Base-by-base conservation (phyloP, 257 asterid genomes). In the Linderniella brevidens region DNA sequence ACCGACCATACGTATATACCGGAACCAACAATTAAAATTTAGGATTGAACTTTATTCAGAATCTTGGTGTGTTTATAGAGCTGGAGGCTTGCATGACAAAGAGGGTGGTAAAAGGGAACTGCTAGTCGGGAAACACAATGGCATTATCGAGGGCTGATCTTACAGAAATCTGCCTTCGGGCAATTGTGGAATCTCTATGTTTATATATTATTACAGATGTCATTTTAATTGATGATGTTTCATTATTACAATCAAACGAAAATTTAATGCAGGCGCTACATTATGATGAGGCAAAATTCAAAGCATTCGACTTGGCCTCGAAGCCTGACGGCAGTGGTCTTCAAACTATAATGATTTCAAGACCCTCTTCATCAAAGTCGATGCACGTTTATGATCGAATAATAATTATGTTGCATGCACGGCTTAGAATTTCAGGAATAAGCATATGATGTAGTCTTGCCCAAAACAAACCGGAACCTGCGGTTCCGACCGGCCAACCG, bases 131-230 rank as follows among this genome's bases (percentile, higher is more conserved):
- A 84, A 80, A 84, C 5, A 84, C 87, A 8, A 78, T 60, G 65
- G 62, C 87, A 29, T 67, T 88, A 38, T 50, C 98, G 39, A 72
- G 95, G 44, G 67, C 93, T 36, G 98, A 88, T 61, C 90, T 88
- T 62, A 94, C 98, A 0, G 95, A 88, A 78, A 92, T 78, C 49
- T 76, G 79, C 68, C 54, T 88, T 62, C 97, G 78, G 95, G 95
- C 84, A 11, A 12, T 17, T 13, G 11, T 9, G 57, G 46, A 2
- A 14, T 3, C 29, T 47, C 13, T 13, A 18, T 50, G 32, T 18
- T 12, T 43, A 19, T 17, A 38, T 20, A 40, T n/a, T 16, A 20
- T 54, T 20, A 13, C 16, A n/a, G n/a, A n/a, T n/a, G n/a, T n/a
- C n/a, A n/a, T n/a, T 60, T 46, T 35, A 39, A 25, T 49, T 39